phyloP scores from a whole-genome alignment of 2,329 filamentous ascomycete species.

The Epichloe uncinata region DNA sequence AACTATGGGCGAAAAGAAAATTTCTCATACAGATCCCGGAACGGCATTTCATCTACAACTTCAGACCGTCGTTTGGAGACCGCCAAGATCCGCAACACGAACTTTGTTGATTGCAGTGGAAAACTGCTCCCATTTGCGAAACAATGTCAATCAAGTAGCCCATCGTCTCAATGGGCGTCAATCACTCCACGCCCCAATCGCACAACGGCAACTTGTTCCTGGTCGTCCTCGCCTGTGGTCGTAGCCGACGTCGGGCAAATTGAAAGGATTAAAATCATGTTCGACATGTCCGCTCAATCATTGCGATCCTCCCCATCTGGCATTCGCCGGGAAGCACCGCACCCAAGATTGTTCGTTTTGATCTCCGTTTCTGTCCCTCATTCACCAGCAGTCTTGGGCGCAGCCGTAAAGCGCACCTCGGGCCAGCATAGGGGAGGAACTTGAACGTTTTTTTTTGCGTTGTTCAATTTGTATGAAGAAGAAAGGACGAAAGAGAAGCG shows the following conservation, averaged over 20 bases:
- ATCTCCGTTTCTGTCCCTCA: slow-evolving; percentile 39
- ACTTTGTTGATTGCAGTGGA: too few relatives aligned
- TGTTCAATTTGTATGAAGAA: slow-evolving; percentile 26
- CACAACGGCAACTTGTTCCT: too few relatives aligned
- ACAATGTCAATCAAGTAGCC: too few relatives aligned
- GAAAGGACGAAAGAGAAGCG: background rate
- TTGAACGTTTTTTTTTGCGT: slow-evolving; percentile 33
- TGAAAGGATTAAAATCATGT: background rate
- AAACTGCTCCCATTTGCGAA: too few relatives aligned
- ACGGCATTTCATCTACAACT: too few relatives aligned
- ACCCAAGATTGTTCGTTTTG: slow-evolving; percentile 46
- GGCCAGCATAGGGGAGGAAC: slow-evolving; percentile 27
- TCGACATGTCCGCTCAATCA: slow-evolving; percentile 42
- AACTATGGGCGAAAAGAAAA: background rate
- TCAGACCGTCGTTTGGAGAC: too few relatives aligned
- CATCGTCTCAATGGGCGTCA: too few relatives aligned
- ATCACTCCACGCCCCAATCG: too few relatives aligned
- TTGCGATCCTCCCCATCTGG: slow-evolving; percentile 42
- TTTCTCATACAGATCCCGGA: too few relatives aligned
- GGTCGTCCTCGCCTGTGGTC: too few relatives aligned
- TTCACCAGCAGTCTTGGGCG: slow-evolving; percentile 34
- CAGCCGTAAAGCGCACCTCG: slow-evolving; percentile 29
- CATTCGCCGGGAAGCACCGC: slow-evolving; percentile 37
- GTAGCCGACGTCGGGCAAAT: background rate
- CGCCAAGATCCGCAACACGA: too few relatives aligned